Percentiles rank a stretch among this genome's conserved stretches.
Evolutionary conservation across 148 eudicot species (phyloP).

Genomic region (Vaccinium macrocarpon): DNA sequence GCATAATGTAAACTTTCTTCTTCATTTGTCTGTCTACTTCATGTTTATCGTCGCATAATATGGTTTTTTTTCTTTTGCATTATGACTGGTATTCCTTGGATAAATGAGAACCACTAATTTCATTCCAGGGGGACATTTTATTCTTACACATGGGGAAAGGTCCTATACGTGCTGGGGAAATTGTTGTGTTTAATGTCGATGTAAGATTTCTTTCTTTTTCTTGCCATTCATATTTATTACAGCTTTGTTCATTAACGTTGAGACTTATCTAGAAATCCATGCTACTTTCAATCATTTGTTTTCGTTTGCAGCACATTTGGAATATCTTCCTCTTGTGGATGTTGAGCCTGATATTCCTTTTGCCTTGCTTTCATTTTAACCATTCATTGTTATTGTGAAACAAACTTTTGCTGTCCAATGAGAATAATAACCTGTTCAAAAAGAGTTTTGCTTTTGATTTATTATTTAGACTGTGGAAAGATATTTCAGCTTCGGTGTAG

Average conservation of each 20-base stretch:
- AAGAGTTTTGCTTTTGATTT: background rate
- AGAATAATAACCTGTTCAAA: background rate
- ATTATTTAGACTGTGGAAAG: background rate
- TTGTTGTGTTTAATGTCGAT: constrained; percentile 73
- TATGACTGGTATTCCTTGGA: background rate
- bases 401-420: background rate
- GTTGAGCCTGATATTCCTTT: background rate
- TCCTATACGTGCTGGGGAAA: constrained; percentile 83
- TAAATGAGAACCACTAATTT: constrained; percentile 2
- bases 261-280: background rate
- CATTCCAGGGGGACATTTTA: constrained; percentile 80
- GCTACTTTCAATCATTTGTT: background rate
- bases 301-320: background rate
- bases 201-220: constrained; percentile 44
- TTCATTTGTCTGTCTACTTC: background rate
- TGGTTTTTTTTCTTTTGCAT: background rate
- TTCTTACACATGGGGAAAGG: constrained; percentile 68
- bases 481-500: background rate
- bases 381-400: background rate
- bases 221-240: background rate
- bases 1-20: background rate
- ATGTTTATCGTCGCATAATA: background rate
- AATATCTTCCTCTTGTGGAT: background rate
- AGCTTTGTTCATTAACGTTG: constrained; percentile 2
- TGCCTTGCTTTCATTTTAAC: background rate